Percentiles rank a stretch among this genome's conserved stretches.
Conservation (phyloP, 176 grass and related monocot species). For the Ensete ventricosum region DNA sequence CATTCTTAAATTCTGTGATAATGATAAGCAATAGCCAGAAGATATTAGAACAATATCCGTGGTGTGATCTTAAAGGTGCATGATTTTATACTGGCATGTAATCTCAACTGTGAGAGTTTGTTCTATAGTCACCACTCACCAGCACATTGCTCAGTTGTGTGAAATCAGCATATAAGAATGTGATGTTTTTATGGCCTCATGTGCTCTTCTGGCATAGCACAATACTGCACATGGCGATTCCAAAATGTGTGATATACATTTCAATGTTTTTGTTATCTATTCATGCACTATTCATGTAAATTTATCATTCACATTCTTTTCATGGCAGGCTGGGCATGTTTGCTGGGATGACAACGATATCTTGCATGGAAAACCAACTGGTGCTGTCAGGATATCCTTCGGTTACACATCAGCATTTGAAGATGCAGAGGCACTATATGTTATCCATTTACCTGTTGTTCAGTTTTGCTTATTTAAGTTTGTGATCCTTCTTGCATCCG, state of each 20-base stretch:
- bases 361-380: slow-evolving; percentile 88
- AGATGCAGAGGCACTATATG: slow-evolving; percentile 53
- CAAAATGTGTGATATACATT: neutral
- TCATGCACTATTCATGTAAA: neutral
- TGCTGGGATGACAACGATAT: slow-evolving; percentile 97
- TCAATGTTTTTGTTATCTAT: slow-evolving; percentile 18
- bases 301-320: slow-evolving; percentile 17
- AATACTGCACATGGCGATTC: neutral
- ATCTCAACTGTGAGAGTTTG: too few species aligned
- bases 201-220: neutral
- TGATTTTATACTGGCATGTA: neutral
- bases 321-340: slow-evolving; percentile 76
- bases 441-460: slow-evolving; percentile 16
- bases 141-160: too few species aligned
- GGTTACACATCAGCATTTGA: slow-evolving; percentile 87
- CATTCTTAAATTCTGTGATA: neutral
- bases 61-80: neutral
- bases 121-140: too few species aligned
- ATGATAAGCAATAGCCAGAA: slow-evolving; percentile 3
- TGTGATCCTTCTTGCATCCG: neutral
- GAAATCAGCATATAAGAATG: too few species aligned
- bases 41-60: neutral
- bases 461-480: neutral
- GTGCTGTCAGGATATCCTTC: slow-evolving; percentile 95
- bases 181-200: neutral